Evolutionary conservation across 2,329 filamentous ascomycete species (phyloP), one percentile per base, ranked within the genome.

Genomic region (Phaeosphaeria sp.): DNA sequence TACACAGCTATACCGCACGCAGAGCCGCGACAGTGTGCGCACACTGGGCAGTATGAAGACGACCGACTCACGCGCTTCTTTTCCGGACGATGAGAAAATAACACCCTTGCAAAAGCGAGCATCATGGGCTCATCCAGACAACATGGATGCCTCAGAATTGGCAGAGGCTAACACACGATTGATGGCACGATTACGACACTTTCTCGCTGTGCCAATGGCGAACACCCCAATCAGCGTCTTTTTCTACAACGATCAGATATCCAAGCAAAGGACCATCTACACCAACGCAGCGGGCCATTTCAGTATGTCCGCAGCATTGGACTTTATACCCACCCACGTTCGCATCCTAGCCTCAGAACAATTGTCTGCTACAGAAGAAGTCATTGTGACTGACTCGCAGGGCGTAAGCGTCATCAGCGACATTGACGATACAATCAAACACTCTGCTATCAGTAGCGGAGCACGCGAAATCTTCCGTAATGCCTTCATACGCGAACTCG

Each of bases 401-500:
- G 95, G 95, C 42, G 86, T 99, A 61, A 98, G 93, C 75, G 73
- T 99, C 57, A 98, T 99, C 74, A 98, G 92, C 74, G 95, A 99
- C 74, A 95, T 99, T 62, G 95, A 99, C 72, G 95, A 99, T 77
- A 99, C 95, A 0, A 89, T 99, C 73, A 99, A 99, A 76, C 90
- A 93, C 69, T 97, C 95, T 20, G 96, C 93, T 55, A 97, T 99
- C 64, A 86, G 88, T 1, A 86, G 86, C 52, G 95, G 96, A 6
- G 90, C 94, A 0, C 89, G 93, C 58, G 95, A 98, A 73, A 97
- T 98, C 60, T 98, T 98, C 76, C 89, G 94, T 56, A 98, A 97
- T 75, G 95, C 93, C 0, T 99, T 99, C 73, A 89, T 97, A 52
- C 89, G 93, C 10, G 92, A 97, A 46, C 81, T 98, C 1, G 83